Base-by-base conservation (phyloP, 164 flowering plant genomes). In the Pachysandra terminalis region DNA sequence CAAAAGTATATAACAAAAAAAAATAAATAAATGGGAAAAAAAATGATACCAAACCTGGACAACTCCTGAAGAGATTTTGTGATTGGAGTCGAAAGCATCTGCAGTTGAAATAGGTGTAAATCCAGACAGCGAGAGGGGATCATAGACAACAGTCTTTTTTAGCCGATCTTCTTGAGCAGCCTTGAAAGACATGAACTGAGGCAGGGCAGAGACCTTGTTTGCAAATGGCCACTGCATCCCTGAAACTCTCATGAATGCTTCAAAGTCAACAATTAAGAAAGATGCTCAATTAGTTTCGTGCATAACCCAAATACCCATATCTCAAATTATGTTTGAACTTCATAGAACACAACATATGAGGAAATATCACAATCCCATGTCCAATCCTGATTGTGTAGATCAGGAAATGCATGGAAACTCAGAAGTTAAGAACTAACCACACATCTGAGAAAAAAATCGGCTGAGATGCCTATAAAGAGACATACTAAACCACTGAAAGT, bases 221-320 rank as follows among this genome's bases (percentile, higher is more conserved):
- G 80, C 68, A 72, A 80, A 82, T 10, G 88, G 78, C 87, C 89
- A 84, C 45, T 75, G 87, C 61, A 74, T 52, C 19, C 69, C 79
- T 41, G 80, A 70, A 65, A 77, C 77, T 60, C 76, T 76, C 72
- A 60, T 49, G 71, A 48, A 78, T 48, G 68, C 88, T 83, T 70
- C 67, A 80, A 51, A 48, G 22, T 28, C 56, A 37, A 64, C 54
- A 56, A 60, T 54, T 24, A n/a, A 56, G 4, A 32, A 45, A 10
- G 26, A 59, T 15, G 14, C 26, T 28, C 26, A 26, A 40, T 65
- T 61, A 51, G 21, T 48, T 64, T 16, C 0, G 60, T 13, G 10
- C 63, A 24, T 21, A n/a, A 62, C n/a, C 55, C 14, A 19, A 52
- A 51, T 13, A 13, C 8, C 49, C 19, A 58, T 27, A 19, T 27